Conservation (phyloP, 768 basidiomycete genomes). For the Lentinula sp. region DNA sequence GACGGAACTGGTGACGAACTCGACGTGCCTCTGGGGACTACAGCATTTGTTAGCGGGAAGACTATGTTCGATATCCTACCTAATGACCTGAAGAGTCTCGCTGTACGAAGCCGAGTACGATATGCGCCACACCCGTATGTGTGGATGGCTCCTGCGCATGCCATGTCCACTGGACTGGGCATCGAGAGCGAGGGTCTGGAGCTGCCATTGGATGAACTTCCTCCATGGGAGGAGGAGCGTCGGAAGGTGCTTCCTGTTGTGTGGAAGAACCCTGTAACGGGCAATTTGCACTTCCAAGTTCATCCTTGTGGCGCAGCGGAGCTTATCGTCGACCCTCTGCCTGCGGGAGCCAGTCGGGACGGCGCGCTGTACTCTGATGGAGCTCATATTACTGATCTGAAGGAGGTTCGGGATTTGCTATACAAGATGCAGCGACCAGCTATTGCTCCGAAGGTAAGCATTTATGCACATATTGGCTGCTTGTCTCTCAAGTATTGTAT, state of each 20-base stretch:
- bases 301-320: slow-evolving; percentile 75
- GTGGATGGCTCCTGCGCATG: slow-evolving; percentile 80
- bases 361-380: slow-evolving; percentile 82
- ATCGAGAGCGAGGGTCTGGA: slow-evolving; percentile 78
- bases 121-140: slow-evolving; percentile 88
- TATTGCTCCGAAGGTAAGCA: slow-evolving; percentile 60
- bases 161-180: slow-evolving; percentile 74
- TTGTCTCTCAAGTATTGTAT: neutral
- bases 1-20: slow-evolving; percentile 86
- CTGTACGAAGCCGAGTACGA: slow-evolving; percentile 67
- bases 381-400: slow-evolving; percentile 65
- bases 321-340: slow-evolving; percentile 70
- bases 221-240: slow-evolving; percentile 76
- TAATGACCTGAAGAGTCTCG: slow-evolving; percentile 66
- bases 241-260: slow-evolving; percentile 60
- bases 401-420: slow-evolving; percentile 63
- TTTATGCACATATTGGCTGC: neutral
- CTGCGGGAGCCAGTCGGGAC: slow-evolving; percentile 47
- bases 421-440: slow-evolving; percentile 88
- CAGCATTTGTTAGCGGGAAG: slow-evolving; percentile 76
- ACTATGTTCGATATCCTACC: slow-evolving; percentile 82
- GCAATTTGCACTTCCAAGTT: slow-evolving; percentile 80
- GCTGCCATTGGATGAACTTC: slow-evolving; percentile 58
- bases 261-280: slow-evolving; percentile 92
- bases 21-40: slow-evolving; percentile 78